A percentile compares a stretch with the other conserved stretches of the same genome.
These are phyloP conservation scores for Thymus mandschuricus DNA, from an alignment of 257 asterid species.

Conservation along the genomic window DNA sequence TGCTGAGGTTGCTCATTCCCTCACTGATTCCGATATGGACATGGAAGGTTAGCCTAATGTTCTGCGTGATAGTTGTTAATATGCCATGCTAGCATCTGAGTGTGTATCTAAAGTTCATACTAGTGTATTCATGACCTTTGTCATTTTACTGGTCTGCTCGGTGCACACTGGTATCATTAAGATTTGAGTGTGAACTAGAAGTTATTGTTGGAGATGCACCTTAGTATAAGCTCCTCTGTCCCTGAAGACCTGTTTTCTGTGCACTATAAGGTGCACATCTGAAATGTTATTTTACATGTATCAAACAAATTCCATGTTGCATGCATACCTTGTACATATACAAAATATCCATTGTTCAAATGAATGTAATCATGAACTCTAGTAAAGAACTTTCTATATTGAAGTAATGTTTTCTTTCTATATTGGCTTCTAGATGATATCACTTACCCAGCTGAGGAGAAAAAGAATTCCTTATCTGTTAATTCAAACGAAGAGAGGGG, in stretches of 20 bases:
- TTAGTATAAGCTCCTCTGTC: not conserved
- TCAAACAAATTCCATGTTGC: constrained; percentile 10
- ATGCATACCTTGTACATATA: constrained; percentile 13
- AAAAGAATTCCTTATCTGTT: constrained; percentile 28
- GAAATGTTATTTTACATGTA: not conserved
- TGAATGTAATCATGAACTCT: not conserved
- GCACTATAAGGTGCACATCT: not conserved
- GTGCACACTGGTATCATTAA: not conserved
- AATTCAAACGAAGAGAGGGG: constrained; percentile 34
- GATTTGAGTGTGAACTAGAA: not conserved
- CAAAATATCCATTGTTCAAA: constrained; percentile 1
- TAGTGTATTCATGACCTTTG: constrained; percentile 19
- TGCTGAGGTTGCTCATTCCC: constrained; percentile 47
- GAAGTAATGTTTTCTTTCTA: constrained; percentile 31
- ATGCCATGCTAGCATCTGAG: constrained; percentile 18
- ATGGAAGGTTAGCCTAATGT: constrained; percentile 79
- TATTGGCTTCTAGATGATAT: constrained; percentile 74
- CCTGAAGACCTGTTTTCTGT: not conserved
- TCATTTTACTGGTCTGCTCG: constrained; percentile 17
- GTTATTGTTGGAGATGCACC: not conserved
- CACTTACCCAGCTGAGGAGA: constrained; percentile 70
- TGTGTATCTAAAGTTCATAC: not conserved
- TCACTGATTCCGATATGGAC: constrained; percentile 85
- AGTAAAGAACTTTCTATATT: constrained; percentile 6
- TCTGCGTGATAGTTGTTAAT: constrained; percentile 19